Evolutionary conservation across 768 basidiomycete genomes (phyloP), one percentile per base, ranked within the genome.

Genomic region (Calocybe indica): DNA sequence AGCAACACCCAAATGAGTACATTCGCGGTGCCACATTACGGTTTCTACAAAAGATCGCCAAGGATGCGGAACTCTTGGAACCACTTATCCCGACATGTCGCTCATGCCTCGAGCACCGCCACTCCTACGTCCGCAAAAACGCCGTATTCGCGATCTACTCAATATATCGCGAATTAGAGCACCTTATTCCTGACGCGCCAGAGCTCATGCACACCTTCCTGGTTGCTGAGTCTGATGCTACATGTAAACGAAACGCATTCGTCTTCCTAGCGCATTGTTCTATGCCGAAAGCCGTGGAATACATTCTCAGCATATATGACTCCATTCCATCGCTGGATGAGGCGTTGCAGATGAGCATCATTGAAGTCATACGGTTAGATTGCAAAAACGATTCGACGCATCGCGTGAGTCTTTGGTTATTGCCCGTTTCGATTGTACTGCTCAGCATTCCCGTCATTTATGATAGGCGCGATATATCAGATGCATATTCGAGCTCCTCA

Each of bases 1-100:
- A 94, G 89, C 94, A 98, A 93, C 96, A 99, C 60, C 94, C 95
- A 7, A 98, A 99, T 59, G 96, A 99, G 73, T 99, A 97, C 65
- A 96, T 99, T 58, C 89, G 96, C 34, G 96, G 96, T 39, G 91
- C 93, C n/a, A 94, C 92, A 8, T 80, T 98, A 32, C 87, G 96
- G 22, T 95, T 94, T 71, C 78, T 98, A 9, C 91, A 95, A 70
- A 99, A 99, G 73, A 87, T 99, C 45, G 77, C 87, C 12, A 87
- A 88, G 65, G 96, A 98, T 56, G 73, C 82, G 3, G 96, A 99
- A 64, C 80, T 98, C 9, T 80, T 98, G 22, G 96, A 98, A 70
- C 96, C 96, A 22, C 81, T 98, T 52, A 79, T 98, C 50, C 96
- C 96, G 9, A 92, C 86, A 37, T 92, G 91, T 62, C 85, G 95